Conservation (phyloP, 2,329 filamentous ascomycete genomes). For the Trichothecium roseum region DNA sequence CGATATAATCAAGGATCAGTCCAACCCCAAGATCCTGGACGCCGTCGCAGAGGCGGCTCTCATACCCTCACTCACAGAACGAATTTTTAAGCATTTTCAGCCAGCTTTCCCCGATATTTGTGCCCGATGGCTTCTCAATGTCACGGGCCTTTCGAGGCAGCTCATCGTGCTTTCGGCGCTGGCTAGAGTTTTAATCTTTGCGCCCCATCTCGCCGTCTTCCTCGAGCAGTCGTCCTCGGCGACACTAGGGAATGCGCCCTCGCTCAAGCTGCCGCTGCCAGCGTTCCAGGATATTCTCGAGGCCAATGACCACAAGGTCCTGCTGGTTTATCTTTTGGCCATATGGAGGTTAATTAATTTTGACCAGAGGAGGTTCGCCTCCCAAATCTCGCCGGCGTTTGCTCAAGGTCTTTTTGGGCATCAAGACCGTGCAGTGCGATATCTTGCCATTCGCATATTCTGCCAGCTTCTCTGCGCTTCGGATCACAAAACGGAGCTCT, state of each 20-base stretch:
- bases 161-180: conserved; percentile 55
- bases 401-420: conserved; percentile 61
- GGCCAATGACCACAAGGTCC: conserved; percentile 9
- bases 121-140: conserved; percentile 60
- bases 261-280: conserved; percentile 20
- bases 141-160: conserved; percentile 26
- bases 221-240: conserved; percentile 37
- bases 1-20: conserved; percentile 52
- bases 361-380: conserved; percentile 58
- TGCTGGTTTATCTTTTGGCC: conserved; percentile 27
- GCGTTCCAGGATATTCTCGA: conserved; percentile 9
- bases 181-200: conserved; percentile 70
- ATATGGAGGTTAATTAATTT: conserved; percentile 72
- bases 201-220: conserved; percentile 67
- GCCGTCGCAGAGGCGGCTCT: conserved; percentile 61
- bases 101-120: conserved; percentile 71
- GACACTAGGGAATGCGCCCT: conserved; percentile 7
- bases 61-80: conserved; percentile 58
- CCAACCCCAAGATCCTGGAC: conserved; percentile 58
- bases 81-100: conserved; percentile 65
- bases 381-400: conserved; percentile 52
- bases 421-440: conserved; percentile 52
- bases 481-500: conserved; percentile 65
- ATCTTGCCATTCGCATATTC: conserved; percentile 72
- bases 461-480: conserved; percentile 70